Evolutionary conservation across 805 yeast species (phyloP).

Genomic region (Kazachstania bromeliacearum): DNA sequence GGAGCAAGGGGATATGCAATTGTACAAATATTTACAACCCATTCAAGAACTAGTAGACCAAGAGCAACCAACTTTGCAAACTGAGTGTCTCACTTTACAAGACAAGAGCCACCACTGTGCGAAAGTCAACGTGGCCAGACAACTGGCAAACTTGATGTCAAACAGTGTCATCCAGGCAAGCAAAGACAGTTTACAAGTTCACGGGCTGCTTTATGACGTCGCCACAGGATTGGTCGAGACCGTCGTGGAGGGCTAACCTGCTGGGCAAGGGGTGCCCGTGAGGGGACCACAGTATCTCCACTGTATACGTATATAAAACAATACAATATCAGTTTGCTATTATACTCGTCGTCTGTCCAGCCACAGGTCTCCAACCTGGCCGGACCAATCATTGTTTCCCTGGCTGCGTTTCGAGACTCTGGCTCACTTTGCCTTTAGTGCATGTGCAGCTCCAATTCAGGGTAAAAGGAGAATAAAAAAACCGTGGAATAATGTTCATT

Average conservation of each 20-base stretch:
- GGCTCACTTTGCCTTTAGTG: too few species aligned
- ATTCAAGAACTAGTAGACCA: neutral
- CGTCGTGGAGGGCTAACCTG: neutral
- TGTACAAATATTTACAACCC: neutral
- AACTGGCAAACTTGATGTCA: neutral
- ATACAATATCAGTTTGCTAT: too few species aligned
- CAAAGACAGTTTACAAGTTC: slow-evolving; percentile 42
- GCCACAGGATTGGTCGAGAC: slow-evolving; percentile 46
- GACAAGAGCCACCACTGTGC: neutral
- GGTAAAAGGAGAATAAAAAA: too few species aligned
- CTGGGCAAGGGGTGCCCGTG: neutral
- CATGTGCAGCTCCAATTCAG: too few species aligned
- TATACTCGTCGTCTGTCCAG: too few species aligned
- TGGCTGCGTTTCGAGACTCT: too few species aligned
- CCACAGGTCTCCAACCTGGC: too few species aligned
- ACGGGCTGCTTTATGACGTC: slow-evolving; percentile 81
- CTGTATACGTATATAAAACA: neutral
- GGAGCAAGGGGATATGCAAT: slow-evolving; percentile 16
- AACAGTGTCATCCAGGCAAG: neutral
- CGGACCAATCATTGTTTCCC: too few species aligned
- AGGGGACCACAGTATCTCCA: neutral
- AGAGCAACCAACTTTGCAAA: neutral
- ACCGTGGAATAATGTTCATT: too few species aligned
- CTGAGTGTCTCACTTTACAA: neutral
- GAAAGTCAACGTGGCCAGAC: neutral